These are phyloP conservation scores for Heliamphora pulchella DNA, from an alignment of 179 eudicot genomes.

Conservation along the genomic window DNA sequence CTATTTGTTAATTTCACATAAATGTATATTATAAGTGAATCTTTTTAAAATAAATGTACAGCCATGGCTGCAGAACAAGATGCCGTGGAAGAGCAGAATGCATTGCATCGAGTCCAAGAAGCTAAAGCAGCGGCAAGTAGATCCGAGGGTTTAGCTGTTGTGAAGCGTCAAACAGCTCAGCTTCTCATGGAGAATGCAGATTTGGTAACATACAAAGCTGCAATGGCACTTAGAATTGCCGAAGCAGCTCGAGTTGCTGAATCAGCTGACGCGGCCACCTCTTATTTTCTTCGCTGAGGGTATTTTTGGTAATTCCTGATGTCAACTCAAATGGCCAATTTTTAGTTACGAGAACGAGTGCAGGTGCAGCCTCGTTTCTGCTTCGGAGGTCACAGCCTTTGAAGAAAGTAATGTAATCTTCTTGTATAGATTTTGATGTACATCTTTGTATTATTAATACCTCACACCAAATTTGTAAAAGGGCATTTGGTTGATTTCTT, in stretches of 20 bases:
- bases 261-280: conserved; percentile 23
- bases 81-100: conserved; percentile 36
- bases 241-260: conserved; percentile 47
- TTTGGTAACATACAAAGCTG: conserved; percentile 61
- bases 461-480: conserved; percentile 10
- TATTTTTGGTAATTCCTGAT: conserved; percentile 9
- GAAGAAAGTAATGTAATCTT: conserved; percentile 29
- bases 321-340: conserved; percentile 31
- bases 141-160: conserved; percentile 42
- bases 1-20: background rate
- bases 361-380: conserved; percentile 20
- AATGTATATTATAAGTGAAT: background rate
- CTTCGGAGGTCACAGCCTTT: conserved; percentile 21
- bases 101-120: conserved; percentile 37
- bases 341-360: background rate
- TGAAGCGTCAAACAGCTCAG: conserved; percentile 72
- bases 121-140: conserved; percentile 54
- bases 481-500: conserved; percentile 12
- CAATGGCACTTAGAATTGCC: conserved; percentile 72
- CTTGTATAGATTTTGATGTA: conserved; percentile 40
- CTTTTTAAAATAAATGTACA: conserved; percentile 17
- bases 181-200: conserved; percentile 75
- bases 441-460: conserved; percentile 29
- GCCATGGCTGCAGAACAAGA: conserved; percentile 45
- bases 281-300: conserved; percentile 32